Evolutionary conservation across 2,329 filamentous ascomycete genomes (phyloP), one percentile per base, ranked within the genome.

Genomic region (Domatiomyces catenatus): DNA sequence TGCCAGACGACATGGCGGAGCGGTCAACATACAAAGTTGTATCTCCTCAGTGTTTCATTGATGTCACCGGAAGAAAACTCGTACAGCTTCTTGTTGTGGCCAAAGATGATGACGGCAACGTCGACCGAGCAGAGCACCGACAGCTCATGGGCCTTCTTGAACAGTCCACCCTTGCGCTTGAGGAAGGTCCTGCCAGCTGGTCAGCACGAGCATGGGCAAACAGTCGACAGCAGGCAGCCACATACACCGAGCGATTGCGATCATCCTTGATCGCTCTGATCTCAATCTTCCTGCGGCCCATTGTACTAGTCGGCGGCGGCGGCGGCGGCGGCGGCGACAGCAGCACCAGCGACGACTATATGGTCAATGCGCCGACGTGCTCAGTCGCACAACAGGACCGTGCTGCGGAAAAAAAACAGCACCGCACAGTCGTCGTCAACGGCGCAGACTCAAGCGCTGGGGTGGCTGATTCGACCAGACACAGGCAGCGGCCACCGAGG

Each of bases 201-300:
- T 18, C 20, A 58, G 43, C 48, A 47, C 22, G 28, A 50, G 17
- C 54, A 45, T 52, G 48, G 17, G 22, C 46, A 19, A 24, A 6
- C 36, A 46, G 24, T 50, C 44, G 22, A 24, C 15, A 47, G 36
- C 48, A 48, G 46, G 44, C 50, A 42, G 28, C 28, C 52, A 75
- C 86, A 70, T 87, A 95, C 89, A 95, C 89, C 63, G 89, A 94
- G 67, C 89, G 87, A 67, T 95, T 95, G 63, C 89, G 81, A 70
- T 95, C 89, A 80, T 95, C 89, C 71, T 94, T 95, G 76, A 96
- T 96, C 61, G 90, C 87, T 73, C 95, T 95, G 76, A 98, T 96
- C 75, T 96, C 92, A 67, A 98, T 98, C 80, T 98, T 98, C 77
- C 92, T 82, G 69, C 92, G 83, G 68, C 92, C 92, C 92, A 98